Evolutionary conservation across 306 rosid species (phyloP), one percentile per base, ranked within the genome.

Genomic region (Vigna radiata): DNA sequence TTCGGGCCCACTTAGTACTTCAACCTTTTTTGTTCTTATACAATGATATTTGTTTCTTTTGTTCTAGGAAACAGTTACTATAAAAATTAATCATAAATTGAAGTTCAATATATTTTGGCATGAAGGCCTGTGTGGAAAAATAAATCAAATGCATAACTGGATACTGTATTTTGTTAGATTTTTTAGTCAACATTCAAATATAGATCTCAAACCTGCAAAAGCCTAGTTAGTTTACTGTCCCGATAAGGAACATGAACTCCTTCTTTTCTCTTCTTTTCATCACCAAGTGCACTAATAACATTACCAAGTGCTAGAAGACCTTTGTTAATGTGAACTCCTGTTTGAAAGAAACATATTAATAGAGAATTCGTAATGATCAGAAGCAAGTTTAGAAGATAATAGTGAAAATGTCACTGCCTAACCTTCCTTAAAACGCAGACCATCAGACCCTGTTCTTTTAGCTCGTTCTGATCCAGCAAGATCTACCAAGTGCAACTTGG

Each of bases 401-500:
- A 64, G 21, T 75, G 65, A 66, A 18, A 21, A 33, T 1, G 59
- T 65, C 16, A 60, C 67, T 49, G 50, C 68, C 81, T 75, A 70
- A 94, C 98, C 98, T 94, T 94, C 98, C 87, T 90, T 94, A 82
- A 94, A 94, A 78, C 98, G 97, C 70, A 91, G 64, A 75, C 98
- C 98, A 87, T 94, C 98, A 44, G 98, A 94, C 50, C 98, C 98
- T 0, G 97, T 91, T 85, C 97, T 84, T 81, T 94, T 94, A 65
- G 98, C 98, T 85, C 97, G 90, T 84, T 94, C 98, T 37, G 98
- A 94, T 86, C 98, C 98, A 82, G 98, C 98, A 81, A 94, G 93
- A 89, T 94, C 98, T 18, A 94, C 98, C 61, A 94, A 86, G 83
- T 94, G 98, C 90, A 94, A 85, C 82, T 91, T 94, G 31, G 97